Base-by-base conservation (phyloP, 2,329 filamentous ascomycete genomes). In the Macrophomina pseudophaseolina region DNA sequence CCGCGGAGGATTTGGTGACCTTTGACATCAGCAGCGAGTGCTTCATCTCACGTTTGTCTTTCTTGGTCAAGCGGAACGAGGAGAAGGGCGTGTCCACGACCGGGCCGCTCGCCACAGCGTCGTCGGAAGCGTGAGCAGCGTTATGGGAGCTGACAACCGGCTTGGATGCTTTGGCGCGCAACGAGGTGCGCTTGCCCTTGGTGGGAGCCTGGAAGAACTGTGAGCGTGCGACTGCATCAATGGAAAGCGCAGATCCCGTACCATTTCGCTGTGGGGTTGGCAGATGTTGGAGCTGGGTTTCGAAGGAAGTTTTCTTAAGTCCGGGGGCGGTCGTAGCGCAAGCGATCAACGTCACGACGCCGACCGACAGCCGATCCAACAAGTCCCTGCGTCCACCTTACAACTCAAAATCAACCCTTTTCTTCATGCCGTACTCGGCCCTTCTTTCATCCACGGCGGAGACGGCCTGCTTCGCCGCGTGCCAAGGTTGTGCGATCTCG, bases 11-110 rank as follows among this genome's bases (percentile, higher is more conserved):
- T 71, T 93, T 92, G 70, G 88, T 82, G 72, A 97, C 91, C 69
- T 89, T 91, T 23, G 88, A 90, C 33, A 97, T 83, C 70, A 98
- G 93, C 14, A 89, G 81, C 0, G 91, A 90, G 83, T 92, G 92
- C 75, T 93, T 94, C 72, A 96, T 92, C 40, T 85, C 82, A 30
- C 90, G 91, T 82, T 94, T 97, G 82, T 96, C 92, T 75, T 87
- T 89, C 80, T 97, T 98, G 69, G 85, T 88, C 65, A 88, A 86
- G 68, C 88, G 82, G 79, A 94, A 94, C 14, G 85, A 82, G 56
- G 80, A 75, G 71, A 66, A 66, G 5, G 56, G 48, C 9, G 44
- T 51, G 33, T 66, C 65, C 5, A 46, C 42, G 51, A 28, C 53
- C 5, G 85, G 83, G 71, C 84, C 80, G 58, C 33, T 63, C 14